Conservation (phyloP, 2,329 filamentous ascomycete genomes). For the Daldinia sp. region DNA sequence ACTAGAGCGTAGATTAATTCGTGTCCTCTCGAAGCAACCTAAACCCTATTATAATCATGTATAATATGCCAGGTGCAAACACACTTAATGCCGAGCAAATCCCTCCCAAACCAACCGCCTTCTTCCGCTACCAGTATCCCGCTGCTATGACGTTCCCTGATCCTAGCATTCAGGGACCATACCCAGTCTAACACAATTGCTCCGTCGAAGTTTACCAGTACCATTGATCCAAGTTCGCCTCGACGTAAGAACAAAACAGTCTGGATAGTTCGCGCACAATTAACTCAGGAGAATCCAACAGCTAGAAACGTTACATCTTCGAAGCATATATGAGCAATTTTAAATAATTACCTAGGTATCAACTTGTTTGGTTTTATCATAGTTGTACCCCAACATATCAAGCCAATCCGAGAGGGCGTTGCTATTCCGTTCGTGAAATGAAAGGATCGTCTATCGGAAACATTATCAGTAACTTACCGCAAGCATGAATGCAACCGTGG, state of each 20-base stretch:
- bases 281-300: background rate
- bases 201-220: slow-evolving; percentile 3
- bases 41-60: slow-evolving; percentile 1
- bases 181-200: slow-evolving; percentile 17
- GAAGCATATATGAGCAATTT: background rate
- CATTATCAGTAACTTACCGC: background rate
- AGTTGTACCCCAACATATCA: background rate
- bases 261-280: background rate
- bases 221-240: slow-evolving; percentile 5
- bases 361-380: background rate
- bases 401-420: background rate
- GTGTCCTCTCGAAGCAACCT: background rate
- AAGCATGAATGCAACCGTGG: slow-evolving; percentile 19
- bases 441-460: background rate
- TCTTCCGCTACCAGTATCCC: background rate
- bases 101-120: slow-evolving; percentile 2
- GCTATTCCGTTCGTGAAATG: background rate
- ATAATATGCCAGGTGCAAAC: slow-evolving; percentile 2
- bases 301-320: background rate
- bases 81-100: slow-evolving; percentile 11
- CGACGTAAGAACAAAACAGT: background rate
- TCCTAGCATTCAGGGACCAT: slow-evolving; percentile 8
- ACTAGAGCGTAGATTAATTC: background rate
- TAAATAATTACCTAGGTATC: background rate
- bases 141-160: slow-evolving; percentile 18